These are phyloP conservation scores for Lentinula lateritia DNA, from an alignment of 768 basidiomycete genomes.

Conservation along the genomic window DNA sequence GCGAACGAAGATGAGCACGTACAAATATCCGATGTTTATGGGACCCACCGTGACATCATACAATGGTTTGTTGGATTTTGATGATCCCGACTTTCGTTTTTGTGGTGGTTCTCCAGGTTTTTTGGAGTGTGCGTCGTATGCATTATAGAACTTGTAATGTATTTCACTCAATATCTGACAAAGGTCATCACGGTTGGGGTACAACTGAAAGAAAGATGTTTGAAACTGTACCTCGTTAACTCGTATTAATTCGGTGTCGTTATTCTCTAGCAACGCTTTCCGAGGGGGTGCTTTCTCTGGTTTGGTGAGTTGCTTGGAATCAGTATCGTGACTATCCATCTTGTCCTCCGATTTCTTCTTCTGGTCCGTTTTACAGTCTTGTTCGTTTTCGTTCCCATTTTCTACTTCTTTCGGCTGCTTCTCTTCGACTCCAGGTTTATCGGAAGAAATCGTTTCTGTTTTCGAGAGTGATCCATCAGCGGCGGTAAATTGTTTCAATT, in stretches of 20 bases:
- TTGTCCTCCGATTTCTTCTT: not conserved
- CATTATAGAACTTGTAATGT: conserved; percentile 69
- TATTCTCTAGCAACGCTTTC: conserved; percentile 81
- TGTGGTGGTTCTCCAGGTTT: conserved; percentile 22
- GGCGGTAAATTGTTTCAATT: conserved; percentile 46
- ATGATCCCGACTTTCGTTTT: conserved; percentile 19
- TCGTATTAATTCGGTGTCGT: conserved; percentile 77
- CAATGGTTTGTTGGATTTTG: conserved; percentile 25
- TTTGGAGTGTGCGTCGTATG: conserved; percentile 45
- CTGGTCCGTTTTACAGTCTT: not conserved
- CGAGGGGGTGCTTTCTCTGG: conserved; percentile 39
- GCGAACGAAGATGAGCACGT: conserved; percentile 4
- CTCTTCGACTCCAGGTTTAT: not conserved
- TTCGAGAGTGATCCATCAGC: conserved; percentile 14
- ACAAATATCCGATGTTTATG: not conserved
- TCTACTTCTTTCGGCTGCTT: not conserved
- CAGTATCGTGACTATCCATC: conserved; percentile 7
- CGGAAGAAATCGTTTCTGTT: not conserved
- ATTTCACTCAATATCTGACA: conserved; percentile 77
- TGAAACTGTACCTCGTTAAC: conserved; percentile 57
- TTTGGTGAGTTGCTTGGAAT: conserved; percentile 12
- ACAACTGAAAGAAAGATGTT: not conserved
- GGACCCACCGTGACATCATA: conserved; percentile 79
- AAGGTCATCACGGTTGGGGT: not conserved
- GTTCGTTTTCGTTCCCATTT: not conserved